Percentiles rank a stretch among this genome's conserved stretches.
Conservation (phyloP, 2,329 filamentous ascomycete species). For the Lachnellula arida region DNA sequence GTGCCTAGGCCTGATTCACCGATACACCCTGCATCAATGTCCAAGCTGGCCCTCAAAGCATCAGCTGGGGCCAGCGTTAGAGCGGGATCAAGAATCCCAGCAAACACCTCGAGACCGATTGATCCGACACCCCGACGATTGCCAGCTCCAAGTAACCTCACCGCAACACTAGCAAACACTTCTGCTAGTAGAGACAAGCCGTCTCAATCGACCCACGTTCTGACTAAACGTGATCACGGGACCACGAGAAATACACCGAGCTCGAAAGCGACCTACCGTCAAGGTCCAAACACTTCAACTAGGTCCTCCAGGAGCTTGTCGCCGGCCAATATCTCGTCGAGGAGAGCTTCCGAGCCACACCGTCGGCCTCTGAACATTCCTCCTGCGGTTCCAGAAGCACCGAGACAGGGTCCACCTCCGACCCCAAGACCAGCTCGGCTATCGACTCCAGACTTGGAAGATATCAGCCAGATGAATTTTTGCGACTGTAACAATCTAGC, state of each 20-base stretch:
- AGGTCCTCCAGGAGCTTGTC: neutral
- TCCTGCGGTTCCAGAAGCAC: slow-evolving; percentile 1
- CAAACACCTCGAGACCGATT: slow-evolving; percentile 7
- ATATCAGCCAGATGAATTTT: slow-evolving; percentile 5
- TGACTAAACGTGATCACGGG: neutral
- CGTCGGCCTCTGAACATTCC: neutral
- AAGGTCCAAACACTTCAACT: neutral
- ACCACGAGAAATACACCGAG: neutral
- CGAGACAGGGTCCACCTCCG: slow-evolving; percentile 6
- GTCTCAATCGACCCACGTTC: neutral
- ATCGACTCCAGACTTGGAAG: slow-evolving; percentile 9
- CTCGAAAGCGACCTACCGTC: neutral
- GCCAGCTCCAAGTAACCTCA: neutral
- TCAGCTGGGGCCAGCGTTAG: neutral
- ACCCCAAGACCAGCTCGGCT: slow-evolving; percentile 6
- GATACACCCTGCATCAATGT: neutral
- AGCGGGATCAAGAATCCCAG: neutral
- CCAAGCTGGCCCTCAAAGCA: neutral
- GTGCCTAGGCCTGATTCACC: neutral
- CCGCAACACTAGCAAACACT: neutral
- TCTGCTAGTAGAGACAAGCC: neutral
- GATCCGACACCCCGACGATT: neutral
- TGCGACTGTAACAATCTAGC: slow-evolving; percentile 4
- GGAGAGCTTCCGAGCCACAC: neutral
- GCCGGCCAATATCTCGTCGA: slow-evolving; percentile 1